phyloP scores from a whole-genome alignment of 2,329 filamentous ascomycete genomes.

The Claviceps sp. region DNA sequence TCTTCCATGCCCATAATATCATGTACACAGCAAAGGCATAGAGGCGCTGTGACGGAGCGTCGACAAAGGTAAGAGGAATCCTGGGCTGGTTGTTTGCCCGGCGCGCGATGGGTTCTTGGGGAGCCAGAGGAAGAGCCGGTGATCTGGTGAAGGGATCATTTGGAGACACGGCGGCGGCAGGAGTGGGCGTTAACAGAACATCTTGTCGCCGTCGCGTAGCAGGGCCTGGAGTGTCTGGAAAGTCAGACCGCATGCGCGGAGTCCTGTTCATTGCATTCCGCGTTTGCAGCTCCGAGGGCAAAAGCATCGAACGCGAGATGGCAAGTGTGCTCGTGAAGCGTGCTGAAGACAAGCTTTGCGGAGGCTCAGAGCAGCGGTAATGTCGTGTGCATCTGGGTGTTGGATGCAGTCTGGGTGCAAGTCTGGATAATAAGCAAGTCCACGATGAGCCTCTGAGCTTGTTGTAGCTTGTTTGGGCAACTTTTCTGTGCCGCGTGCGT shows the following conservation, averaged over 20 bases:
- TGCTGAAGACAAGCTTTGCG: background rate
- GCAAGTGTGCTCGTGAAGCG: background rate
- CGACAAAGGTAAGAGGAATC: slow-evolving; percentile 69
- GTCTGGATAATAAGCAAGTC: background rate
- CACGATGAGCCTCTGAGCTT: background rate
- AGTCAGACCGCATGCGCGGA: slow-evolving; percentile 71
- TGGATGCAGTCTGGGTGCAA: background rate
- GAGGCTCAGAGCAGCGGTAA: background rate
- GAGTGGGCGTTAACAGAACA: slow-evolving; percentile 18
- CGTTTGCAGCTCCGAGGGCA: slow-evolving; percentile 10
- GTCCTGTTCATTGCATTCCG: slow-evolving; percentile 70
- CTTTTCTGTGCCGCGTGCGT: background rate
- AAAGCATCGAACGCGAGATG: slow-evolving; percentile 5
- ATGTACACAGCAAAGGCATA: slow-evolving; percentile 74
- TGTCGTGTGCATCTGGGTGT: background rate
- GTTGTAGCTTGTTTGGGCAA: background rate
- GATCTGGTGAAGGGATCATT: slow-evolving; percentile 17
- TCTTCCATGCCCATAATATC: slow-evolving; percentile 63
- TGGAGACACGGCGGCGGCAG: slow-evolving; percentile 18
- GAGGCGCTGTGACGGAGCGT: slow-evolving; percentile 81
- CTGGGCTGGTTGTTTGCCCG: slow-evolving; percentile 39
- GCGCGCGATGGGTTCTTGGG: slow-evolving; percentile 23
- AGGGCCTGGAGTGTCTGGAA: slow-evolving; percentile 57
- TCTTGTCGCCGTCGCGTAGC: slow-evolving; percentile 24
- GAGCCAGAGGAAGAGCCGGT: slow-evolving; percentile 32